phyloP scores from a whole-genome alignment of 768 basidiomycete genomes.

The Pisolithus microcarpus region DNA sequence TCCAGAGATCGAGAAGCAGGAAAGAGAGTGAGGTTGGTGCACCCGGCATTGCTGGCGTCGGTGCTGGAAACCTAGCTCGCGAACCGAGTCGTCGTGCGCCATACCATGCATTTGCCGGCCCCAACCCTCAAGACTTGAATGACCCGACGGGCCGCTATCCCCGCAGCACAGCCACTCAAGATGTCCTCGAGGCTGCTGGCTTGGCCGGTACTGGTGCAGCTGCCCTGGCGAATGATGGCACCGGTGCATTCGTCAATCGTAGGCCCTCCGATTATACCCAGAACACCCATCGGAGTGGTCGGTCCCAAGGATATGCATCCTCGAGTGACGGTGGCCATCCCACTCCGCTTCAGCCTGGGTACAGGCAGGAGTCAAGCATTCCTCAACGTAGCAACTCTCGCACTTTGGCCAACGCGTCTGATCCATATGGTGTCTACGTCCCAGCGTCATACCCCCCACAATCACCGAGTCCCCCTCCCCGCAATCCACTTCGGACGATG shows the following conservation, averaged over 20 bases:
- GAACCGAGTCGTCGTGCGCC: conserved; percentile 26
- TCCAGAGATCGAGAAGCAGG: conserved; percentile 18
- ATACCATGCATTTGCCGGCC: conserved; percentile 35
- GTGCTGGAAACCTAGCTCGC: conserved; percentile 24
- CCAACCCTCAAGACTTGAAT: conserved; percentile 16
- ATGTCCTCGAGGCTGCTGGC: conserved; percentile 24
- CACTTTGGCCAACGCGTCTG: conserved; percentile 4
- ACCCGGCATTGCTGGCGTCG: conserved; percentile 35
- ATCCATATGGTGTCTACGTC: conserved; percentile 24
- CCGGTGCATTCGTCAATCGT: conserved; percentile 13
- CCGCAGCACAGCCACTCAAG: conserved; percentile 17
- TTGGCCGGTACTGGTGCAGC: conserved; percentile 10
- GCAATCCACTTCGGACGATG: conserved; percentile 16
- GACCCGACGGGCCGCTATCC: conserved; percentile 11
- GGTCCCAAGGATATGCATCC: conserved; percentile 18
- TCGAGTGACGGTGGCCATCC: conserved; percentile 12
- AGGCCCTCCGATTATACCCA: conserved; percentile 22
- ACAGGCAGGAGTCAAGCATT: conserved; percentile 7
- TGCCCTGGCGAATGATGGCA: conserved; percentile 3
- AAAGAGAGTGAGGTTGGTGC: conserved; percentile 28
- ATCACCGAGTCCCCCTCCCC: conserved; percentile 5
- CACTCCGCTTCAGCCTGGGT: conserved; percentile 19
- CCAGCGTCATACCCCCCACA: conserved; percentile 7
- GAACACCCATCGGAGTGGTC: conserved; percentile 17
- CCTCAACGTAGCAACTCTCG: conserved; percentile 17